phyloP scores from a whole-genome alignment of 352 stramenopile genomes.

The Thalassiosira exigua region DNA sequence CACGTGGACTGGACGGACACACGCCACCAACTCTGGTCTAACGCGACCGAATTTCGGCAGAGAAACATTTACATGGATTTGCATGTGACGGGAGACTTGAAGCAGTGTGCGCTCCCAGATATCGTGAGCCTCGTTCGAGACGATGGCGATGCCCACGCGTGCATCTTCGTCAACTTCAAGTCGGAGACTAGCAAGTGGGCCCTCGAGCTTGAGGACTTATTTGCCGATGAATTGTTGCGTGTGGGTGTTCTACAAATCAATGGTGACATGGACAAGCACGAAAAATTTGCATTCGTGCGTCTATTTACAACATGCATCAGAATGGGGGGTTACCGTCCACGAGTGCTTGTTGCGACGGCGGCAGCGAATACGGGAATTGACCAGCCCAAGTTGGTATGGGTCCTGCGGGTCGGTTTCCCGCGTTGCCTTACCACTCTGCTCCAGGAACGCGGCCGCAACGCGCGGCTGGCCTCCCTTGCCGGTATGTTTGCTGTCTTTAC shows the following conservation, averaged over 20 bases:
- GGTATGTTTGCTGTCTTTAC: not conserved
- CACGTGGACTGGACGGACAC: not conserved
- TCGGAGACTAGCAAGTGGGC: not conserved
- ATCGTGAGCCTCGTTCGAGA: not conserved
- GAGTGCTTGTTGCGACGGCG: not conserved
- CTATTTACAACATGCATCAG: not conserved
- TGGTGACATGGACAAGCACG: not conserved
- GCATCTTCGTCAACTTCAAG: not conserved
- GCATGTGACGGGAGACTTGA: not conserved
- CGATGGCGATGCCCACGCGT: not conserved
- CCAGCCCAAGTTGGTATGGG: not conserved
- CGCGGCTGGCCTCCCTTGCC: not conserved
- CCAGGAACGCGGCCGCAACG: not conserved
- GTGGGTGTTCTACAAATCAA: constrained; percentile 1
- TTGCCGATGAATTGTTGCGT: not conserved
- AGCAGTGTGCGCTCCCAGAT: not conserved
- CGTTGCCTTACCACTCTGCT: not conserved
- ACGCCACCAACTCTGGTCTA: not conserved
- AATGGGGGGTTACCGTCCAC: not conserved
- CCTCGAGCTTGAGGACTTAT: not conserved
- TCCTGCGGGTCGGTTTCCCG: not conserved
- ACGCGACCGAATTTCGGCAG: not conserved
- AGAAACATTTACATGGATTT: not conserved
- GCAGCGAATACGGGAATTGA: constrained; percentile 21
- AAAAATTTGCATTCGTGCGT: constrained; percentile 11